Evolutionary conservation across 306 rosid species (phyloP), one percentile per base, ranked within the genome.

Genomic region (Amphicarpaea edgeworthii): DNA sequence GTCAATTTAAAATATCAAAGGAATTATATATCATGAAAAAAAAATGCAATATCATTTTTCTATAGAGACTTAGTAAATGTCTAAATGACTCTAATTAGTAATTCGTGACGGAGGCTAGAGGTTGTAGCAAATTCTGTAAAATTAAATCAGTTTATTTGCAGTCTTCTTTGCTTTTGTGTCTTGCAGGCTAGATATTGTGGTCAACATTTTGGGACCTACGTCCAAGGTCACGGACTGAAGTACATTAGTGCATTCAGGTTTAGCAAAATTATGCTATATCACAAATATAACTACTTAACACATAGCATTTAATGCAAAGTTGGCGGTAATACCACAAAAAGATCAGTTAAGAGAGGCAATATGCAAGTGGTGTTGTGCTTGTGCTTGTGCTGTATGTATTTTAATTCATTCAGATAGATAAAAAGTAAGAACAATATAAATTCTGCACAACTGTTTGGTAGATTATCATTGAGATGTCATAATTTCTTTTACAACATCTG

Each of bases 21-120:
- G 45, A 61, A 61, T n/a, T 58, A 58, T 58, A 12, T 58, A 58
- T 58, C 40, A 26, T 26, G 64, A 58, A 26, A 12, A 57, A 14
- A 55, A 23, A 21, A 1, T 11, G 23, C 6, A 11, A 54, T 19
- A 20, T 23, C 8, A 55, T 11, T 53, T 53, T 53, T 53, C 60
- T 9, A 3, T 55, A 55, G 5, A 23, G 37, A 37, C 9, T 55
- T 55, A 5, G 14, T 24, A 23, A 12, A 55, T 19, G 7, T 9
- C 62, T 53, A 6, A n/a, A n/a, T n/a, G n/a, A n/a, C n/a, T n/a
- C n/a, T n/a, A n/a, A n/a, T n/a, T n/a, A n/a, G n/a, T 20, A 19
- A 55, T 55, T 23, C 11, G 34, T 55, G 32, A 55, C 5, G 24
- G 61, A 23, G 24, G 23, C 11, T 23, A 21, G 3, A 21, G 8